Conservation (phyloP, 345 rosid genomes). For the Orychophragmus violaceus region DNA sequence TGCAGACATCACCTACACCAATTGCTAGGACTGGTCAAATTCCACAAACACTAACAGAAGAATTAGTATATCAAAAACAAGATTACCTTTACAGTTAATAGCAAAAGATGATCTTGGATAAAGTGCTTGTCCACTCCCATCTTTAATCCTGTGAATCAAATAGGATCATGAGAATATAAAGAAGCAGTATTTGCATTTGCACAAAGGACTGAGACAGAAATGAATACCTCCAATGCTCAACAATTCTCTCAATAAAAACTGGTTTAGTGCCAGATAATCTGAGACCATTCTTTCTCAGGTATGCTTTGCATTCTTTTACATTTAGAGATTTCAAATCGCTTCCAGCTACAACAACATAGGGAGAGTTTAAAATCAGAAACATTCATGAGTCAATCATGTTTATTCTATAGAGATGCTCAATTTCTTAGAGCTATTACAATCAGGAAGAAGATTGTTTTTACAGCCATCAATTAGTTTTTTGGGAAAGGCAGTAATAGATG, state of each 20-base stretch:
- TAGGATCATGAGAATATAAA: neutral
- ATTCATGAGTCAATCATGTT: too few relatives aligned
- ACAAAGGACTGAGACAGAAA: too few relatives aligned
- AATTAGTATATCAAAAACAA: neutral
- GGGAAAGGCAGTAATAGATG: too few relatives aligned
- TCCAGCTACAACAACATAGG: constrained; percentile 31
- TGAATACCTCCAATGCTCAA: constrained; percentile 61
- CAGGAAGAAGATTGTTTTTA: too few relatives aligned
- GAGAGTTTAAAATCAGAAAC: constrained; percentile 1
- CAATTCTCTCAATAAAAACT: constrained; percentile 41
- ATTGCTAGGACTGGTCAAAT: neutral
- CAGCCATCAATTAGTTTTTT: too few relatives aligned
- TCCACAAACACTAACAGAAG: neutral
- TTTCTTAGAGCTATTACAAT: too few relatives aligned
- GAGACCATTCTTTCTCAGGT: constrained; percentile 44
- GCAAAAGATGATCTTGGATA: constrained; percentile 52
- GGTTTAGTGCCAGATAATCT: constrained; percentile 47
- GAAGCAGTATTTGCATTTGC: too few relatives aligned
- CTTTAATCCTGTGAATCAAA: constrained; percentile 38
- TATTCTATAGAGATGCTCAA: too few relatives aligned
- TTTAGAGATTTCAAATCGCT: constrained; percentile 34
- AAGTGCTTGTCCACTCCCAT: constrained; percentile 42
- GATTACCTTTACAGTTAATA: constrained; percentile 49
- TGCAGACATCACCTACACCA: constrained; percentile 60
- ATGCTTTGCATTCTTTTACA: constrained; percentile 46